Base-by-base conservation (phyloP, 129 eudicot genomes). In the Lonicera japonica region DNA sequence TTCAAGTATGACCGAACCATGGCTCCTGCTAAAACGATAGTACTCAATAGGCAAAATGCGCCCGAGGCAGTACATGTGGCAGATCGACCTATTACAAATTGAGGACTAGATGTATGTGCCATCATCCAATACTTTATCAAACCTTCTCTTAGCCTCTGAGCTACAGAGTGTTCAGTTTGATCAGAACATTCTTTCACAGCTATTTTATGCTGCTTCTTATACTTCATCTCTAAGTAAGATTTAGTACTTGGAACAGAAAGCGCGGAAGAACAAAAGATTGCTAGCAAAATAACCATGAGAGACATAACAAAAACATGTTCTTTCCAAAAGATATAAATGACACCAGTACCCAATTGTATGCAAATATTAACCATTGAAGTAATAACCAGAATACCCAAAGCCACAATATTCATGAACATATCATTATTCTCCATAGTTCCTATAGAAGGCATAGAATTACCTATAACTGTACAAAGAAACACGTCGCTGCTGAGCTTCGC, bases 41-140 rank as follows among this genome's bases (percentile, higher is more conserved):
- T 58, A 15, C 53, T 21, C 0, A 59, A 10, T 12, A 68, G 65
- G 36, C 73, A 68, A 41, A 68, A 24, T 5, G 39, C 66, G 13
- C 73, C 65, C 1, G 65, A 54, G 3, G 65, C 59, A 18, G 73
- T 47, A 17, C 58, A 68, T 14, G 58, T 68, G 13, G 54, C 65
- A 7, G 73, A 68, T 1, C 66, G 48, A 2, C 64, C 73, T 38
- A 68, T 19, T 15, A 68, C 66, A 58, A 68, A 68, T 25, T 68
- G 73, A 9, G 65, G 66, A 34, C 63, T 68, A 12, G 58, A 62
- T 0, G 73, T 68, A 43, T 68, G 38, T 1, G 62, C 66, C 66
- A 68, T 68, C n/a, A 68, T 59, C 66, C 73, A 68, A 16, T 68
- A 68, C 54, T 68, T 68, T 45, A 41, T 70, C 34, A 76, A 57